A percentile compares a stretch with the other conserved stretches of the same genome.
Conservation (phyloP, 352 stramenopile genomes). For the Globisporangium alternatum region DNA sequence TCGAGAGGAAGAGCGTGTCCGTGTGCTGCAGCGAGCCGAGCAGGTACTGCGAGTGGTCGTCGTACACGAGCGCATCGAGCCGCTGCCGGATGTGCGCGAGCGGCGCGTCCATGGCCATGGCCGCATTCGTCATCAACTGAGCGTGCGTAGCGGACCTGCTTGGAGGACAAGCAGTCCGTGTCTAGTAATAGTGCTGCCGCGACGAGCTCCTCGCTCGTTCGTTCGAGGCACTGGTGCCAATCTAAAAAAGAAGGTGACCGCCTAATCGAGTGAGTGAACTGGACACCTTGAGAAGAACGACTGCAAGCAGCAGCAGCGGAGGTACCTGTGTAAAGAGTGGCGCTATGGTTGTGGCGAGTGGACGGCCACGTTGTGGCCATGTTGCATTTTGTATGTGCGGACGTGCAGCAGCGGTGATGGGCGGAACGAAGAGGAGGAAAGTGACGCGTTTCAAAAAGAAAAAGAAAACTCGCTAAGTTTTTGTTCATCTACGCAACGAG, state of each 20-base stretch:
- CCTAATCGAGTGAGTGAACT: background rate
- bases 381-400: background rate
- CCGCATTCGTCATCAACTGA: conserved; percentile 4
- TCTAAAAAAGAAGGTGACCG: no score
- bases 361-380: background rate
- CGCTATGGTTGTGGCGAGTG: background rate
- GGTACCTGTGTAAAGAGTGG: conserved; percentile 10
- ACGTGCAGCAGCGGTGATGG: background rate
- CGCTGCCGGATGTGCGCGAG: conserved; percentile 47
- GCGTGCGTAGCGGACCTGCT: background rate
- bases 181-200: background rate
- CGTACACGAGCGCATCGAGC: conserved; percentile 51
- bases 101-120: conserved; percentile 30
- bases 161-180: background rate
- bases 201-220: no score
- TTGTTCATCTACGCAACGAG: no score
- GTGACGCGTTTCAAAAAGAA: conserved; percentile 9
- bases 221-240: no score
- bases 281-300: conserved; percentile 1
- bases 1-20: conserved; percentile 19
- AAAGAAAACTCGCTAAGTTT: background rate
- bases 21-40: conserved; percentile 30
- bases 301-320: background rate
- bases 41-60: conserved; percentile 44
- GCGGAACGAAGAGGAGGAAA: background rate